A percentile compares a stretch with the other conserved stretches of the same genome.
phyloP scores from a whole-genome alignment of 768 basidiomycete species.

The Chlorophyllum brunneum region DNA sequence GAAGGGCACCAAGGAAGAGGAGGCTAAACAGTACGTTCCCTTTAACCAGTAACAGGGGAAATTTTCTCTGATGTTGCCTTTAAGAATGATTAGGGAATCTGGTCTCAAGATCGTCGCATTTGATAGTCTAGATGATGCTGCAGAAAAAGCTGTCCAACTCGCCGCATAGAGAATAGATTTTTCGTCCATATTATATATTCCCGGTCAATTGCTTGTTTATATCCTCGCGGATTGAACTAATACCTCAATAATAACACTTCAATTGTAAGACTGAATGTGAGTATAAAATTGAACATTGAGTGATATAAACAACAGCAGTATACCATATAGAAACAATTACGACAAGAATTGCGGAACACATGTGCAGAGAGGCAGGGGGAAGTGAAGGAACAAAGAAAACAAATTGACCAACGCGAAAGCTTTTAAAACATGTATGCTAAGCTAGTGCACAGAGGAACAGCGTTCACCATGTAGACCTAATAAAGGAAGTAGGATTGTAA shows the following conservation, averaged over 20 bases:
- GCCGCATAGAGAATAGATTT: slow-evolving; percentile 40
- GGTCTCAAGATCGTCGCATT: slow-evolving; percentile 92
- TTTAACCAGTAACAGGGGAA: slow-evolving; percentile 5
- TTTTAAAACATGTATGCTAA: slow-evolving; percentile 23
- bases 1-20: slow-evolving; percentile 94
- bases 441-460: slow-evolving; percentile 16
- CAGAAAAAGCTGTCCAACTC: slow-evolving; percentile 71
- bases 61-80: slow-evolving; percentile 6
- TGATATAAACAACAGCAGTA: slow-evolving; percentile 30
- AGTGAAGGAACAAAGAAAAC: slow-evolving; percentile 24
- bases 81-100: slow-evolving; percentile 88
- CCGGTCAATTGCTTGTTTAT: neutral
- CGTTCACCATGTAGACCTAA: slow-evolving; percentile 49
- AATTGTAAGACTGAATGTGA: neutral
- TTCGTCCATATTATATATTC: slow-evolving; percentile 11
- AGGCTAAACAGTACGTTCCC: slow-evolving; percentile 83
- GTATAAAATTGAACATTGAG: neutral
- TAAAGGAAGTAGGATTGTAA: slow-evolving; percentile 29
- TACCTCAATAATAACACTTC: slow-evolving; percentile 16
- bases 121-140: slow-evolving; percentile 91
- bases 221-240: slow-evolving; percentile 5
- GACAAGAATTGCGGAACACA: slow-evolving; percentile 23
- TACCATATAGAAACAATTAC: slow-evolving; percentile 34
- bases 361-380: neutral
- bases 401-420: slow-evolving; percentile 34